Evolutionary conservation across 768 basidiomycete genomes (phyloP).

Genomic region (Serendipita vermifera): DNA sequence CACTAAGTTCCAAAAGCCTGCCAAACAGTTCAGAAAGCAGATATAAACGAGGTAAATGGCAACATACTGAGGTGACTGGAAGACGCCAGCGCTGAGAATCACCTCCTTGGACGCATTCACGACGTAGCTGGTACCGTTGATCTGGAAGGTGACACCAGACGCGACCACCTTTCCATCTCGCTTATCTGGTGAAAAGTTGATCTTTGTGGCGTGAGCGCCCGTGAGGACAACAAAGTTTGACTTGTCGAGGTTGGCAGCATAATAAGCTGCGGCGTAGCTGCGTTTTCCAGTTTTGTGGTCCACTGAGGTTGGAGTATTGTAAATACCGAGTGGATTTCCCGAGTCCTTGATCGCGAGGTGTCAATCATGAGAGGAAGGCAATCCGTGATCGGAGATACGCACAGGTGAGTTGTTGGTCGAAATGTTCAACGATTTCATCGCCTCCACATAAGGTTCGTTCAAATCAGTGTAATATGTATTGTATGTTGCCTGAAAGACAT

Average conservation of each 20-base stretch:
- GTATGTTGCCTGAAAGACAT: slow-evolving; percentile 6
- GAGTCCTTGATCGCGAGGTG: slow-evolving; percentile 5
- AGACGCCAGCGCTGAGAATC: slow-evolving; percentile 31
- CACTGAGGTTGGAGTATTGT: slow-evolving; percentile 10
- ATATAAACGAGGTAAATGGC: background rate
- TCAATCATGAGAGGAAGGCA: background rate
- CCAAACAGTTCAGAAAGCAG: background rate
- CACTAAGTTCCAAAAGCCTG: slow-evolving; percentile 43
- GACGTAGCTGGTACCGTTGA: slow-evolving; percentile 21
- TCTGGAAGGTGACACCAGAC: slow-evolving; percentile 23
- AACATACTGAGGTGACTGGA: slow-evolving; percentile 5
- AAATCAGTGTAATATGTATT: slow-evolving; percentile 9
- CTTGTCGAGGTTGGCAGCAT: slow-evolving; percentile 3
- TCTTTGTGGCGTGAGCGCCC: slow-evolving; percentile 9
- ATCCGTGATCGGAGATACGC: background rate
- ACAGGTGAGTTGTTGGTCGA: slow-evolving; percentile 8
- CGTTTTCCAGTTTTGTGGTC: slow-evolving; percentile 10
- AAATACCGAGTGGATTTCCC: slow-evolving; percentile 10
- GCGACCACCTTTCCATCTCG: slow-evolving; percentile 9
- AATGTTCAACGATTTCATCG: slow-evolving; percentile 10
- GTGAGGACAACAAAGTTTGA: slow-evolving; percentile 10
- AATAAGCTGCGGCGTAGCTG: slow-evolving; percentile 9
- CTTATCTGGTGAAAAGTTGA: slow-evolving; percentile 4
- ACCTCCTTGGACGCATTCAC: slow-evolving; percentile 38
- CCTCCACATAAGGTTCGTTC: slow-evolving; percentile 2